Evolutionary conservation across 352 stramenopile genomes (phyloP), one percentile per base, ranked within the genome.

Genomic region (Phytopythium oedochilum): DNA sequence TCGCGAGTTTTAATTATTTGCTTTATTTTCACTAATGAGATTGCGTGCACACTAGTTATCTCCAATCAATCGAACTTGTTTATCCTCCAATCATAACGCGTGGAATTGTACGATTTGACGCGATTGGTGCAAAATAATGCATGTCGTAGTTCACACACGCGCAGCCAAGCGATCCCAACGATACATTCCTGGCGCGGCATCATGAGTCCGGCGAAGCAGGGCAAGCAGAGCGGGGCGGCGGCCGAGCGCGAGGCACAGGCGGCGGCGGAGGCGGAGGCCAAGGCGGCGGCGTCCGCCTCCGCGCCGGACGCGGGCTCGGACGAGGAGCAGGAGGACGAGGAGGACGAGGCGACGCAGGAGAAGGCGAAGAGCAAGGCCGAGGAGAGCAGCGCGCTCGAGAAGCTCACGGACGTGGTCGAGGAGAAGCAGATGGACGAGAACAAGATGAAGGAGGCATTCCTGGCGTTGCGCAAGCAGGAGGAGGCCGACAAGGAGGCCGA

Each of bases 401-500:
- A 91, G 60, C 77, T 94, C 55, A 92, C 80, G 40, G 85, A 94
- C 59, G 69, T 84, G 29, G 83, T 91, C 39, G 83, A 92, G 67
- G 84, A 94, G 66, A 92, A 90, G 62, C 74, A 89, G 51, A 88
- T 94, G 77, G 85, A 94, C 73, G 82, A 86, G 46, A 87, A 92
- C 76, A 92, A 90, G 71, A 91, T 94, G 82, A 92, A 90, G 62
- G 53, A 84, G 54, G 81, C 84, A 28, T 91, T 94, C 57, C 63
- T 79, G 58, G 70, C 76, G 47, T 61, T 94, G 59, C 75, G 64
- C 38, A 89, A 91, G 59, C 76, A 92, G 56, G 85, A 92, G 55
- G 85, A 92, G 57, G 82, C 83, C 8, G 80, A 94, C 57, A 92
- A 92, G 59, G 80, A 92, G 47, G 79, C 81, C 7, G 78, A 89